These are phyloP conservation scores for Cystobasidium onofrii DNA, from an alignment of 768 basidiomycete genomes.

Conservation along the genomic window DNA sequence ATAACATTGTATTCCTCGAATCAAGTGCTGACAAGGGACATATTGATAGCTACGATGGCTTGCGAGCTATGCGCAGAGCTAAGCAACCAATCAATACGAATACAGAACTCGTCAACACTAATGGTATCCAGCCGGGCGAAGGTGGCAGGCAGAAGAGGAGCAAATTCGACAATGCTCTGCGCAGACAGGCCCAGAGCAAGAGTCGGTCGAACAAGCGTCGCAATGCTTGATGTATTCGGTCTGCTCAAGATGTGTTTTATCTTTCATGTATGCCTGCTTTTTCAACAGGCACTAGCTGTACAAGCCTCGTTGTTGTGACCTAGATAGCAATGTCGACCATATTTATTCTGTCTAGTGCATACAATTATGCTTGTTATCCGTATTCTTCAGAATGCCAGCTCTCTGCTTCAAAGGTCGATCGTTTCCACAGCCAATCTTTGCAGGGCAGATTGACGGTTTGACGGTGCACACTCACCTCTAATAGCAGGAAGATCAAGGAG, in stretches of 20 bases:
- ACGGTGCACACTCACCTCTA: too few relatives aligned
- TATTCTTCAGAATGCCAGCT: neutral
- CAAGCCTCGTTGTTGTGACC: too few relatives aligned
- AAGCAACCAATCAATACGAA: conserved; percentile 30
- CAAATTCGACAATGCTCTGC: conserved; percentile 42
- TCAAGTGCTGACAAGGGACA: too few relatives aligned
- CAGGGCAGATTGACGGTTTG: neutral
- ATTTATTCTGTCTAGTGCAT: too few relatives aligned
- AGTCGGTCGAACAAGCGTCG: neutral
- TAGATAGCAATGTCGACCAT: too few relatives aligned
- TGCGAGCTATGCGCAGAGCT: conserved; percentile 51
- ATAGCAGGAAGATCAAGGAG: neutral
- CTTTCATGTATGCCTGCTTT: neutral
- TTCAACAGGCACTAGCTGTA: neutral
- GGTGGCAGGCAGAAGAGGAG: conserved; percentile 36
- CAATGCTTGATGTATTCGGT: neutral
- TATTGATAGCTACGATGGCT: conserved; percentile 58
- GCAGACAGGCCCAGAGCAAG: conserved; percentile 23
- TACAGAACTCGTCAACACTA: conserved; percentile 30
- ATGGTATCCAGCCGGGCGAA: conserved; percentile 31
- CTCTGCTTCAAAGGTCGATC: neutral
- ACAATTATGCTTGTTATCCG: too few relatives aligned
- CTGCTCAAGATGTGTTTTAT: neutral
- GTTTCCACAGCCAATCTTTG: neutral
- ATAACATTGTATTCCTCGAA: too few relatives aligned